phyloP scores from a whole-genome alignment of 192 early-diverging fungal genomes.

The Gaertneriomyces sp. region DNA sequence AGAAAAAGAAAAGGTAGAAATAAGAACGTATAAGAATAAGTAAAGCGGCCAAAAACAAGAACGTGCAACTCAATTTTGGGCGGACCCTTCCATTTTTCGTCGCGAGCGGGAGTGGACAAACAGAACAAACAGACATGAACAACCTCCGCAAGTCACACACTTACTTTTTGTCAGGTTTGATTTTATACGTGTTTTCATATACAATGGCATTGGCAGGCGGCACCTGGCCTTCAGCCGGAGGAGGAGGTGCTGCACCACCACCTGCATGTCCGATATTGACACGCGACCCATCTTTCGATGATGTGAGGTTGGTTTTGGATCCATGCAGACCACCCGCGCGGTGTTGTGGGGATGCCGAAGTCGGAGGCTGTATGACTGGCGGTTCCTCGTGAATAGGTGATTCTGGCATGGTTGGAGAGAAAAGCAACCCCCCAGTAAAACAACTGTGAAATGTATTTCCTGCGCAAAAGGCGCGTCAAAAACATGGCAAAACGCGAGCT shows the following conservation, averaged over 20 bases:
- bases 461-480: too few species aligned
- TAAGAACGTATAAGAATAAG: constrained; percentile 17
- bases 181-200: constrained; percentile 57
- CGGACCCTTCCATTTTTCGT: too few species aligned
- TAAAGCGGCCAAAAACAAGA: background rate
- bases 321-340: constrained; percentile 3
- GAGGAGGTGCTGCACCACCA: background rate
- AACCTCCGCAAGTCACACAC: background rate
- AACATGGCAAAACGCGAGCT: too few species aligned
- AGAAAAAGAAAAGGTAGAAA: background rate
- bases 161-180: constrained; percentile 56
- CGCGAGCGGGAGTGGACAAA: too few species aligned
- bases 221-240: background rate
- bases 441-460: too few species aligned
- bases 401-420: too few species aligned
- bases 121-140: background rate
- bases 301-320: constrained; percentile 18
- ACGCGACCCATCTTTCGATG: background rate
- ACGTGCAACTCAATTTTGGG: background rate
- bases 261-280: background rate
- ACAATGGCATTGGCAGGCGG: constrained; percentile 42
- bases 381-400: too few species aligned
- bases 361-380: background rate
- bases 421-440: too few species aligned
- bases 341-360: background rate